Evolutionary conservation across 2,329 filamentous ascomycete genomes (phyloP), one percentile per base, ranked within the genome.

Genomic region (Neofusicoccum sp.): DNA sequence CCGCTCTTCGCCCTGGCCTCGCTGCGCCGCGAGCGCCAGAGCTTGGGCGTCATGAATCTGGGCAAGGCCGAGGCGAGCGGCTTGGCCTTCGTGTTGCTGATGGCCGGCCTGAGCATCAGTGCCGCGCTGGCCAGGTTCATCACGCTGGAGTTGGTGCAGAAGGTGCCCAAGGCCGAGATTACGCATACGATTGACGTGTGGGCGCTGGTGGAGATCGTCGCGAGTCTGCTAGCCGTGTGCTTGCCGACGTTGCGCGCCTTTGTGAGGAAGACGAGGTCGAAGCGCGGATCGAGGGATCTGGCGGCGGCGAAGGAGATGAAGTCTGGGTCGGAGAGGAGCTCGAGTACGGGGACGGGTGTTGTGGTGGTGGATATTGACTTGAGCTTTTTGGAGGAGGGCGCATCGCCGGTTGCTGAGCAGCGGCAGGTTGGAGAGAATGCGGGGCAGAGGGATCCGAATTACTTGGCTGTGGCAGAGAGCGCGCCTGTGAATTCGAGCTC

Each of bases 131-230:
- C 70, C 1, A 62, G 70, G n/a, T 71, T 71, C 49, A 62, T 70
- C 6, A 67, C 64, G 33, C 61, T 71, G 28, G 65, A 69, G 61
- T 58, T 71, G 2, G 65, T 71, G 16, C 65, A 68, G 43, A 41
- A 60, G 20, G 65, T 64, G 9, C 67, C 66, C 7, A 64, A 63
- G 43, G 66, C 69, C 5, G 64, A 66, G 14, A 71, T 72, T 58
- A 71, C 69, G 36, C 69, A 71, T 63, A 71, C 70, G 11, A 71
- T 72, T 43, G 70, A 72, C 61, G 68, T 72, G 28, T 71, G 69
- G 68, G 70, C 70, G 9, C 61, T 71, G 1, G 69, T 70, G 7
- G 70, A 72, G 61, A 72, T 71, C 36, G 68, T 72, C 4, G 63
- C 64, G 4, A 65, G 63, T 2, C 64, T 72, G 14, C 48, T 72